Percentiles rank a stretch among this genome's conserved stretches.
phyloP scores from a whole-genome alignment of 345 rosid genomes.

The Eutrema japonicum region DNA sequence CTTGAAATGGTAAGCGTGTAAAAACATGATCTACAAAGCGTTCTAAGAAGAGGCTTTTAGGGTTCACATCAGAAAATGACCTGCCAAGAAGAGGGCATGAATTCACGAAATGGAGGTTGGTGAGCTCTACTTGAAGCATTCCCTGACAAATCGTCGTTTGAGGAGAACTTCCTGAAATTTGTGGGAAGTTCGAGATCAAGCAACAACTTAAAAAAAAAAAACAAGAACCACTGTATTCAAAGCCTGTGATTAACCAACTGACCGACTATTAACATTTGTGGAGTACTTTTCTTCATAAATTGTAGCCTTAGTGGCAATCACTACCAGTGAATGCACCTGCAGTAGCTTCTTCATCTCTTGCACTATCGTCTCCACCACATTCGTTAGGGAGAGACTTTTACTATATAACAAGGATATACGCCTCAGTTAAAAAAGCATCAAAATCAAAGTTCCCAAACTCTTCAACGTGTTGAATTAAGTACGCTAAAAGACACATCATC shows the following conservation, averaged over 20 bases:
- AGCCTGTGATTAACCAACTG: conserved; percentile 29
- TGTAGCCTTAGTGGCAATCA: conserved; percentile 64
- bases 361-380: conserved; percentile 63
- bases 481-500: neutral
- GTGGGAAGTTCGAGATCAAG: conserved; percentile 19
- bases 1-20: neutral
- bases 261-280: conserved; percentile 52
- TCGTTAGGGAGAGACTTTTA: conserved; percentile 68
- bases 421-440: conserved; percentile 6
- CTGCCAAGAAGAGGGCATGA: conserved; percentile 93
- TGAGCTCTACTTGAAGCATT: conserved; percentile 43
- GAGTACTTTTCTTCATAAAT: conserved; percentile 50
- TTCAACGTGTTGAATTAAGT: conserved; percentile 3
- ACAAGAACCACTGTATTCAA: neutral
- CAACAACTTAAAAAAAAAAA: conserved; percentile 30
- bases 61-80: conserved; percentile 45
- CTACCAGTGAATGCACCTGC: conserved; percentile 65
- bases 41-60: conserved; percentile 14
- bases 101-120: conserved; percentile 59
- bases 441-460: conserved; percentile 11
- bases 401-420: conserved; percentile 43
- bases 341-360: conserved; percentile 69
- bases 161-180: conserved; percentile 46
- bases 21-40: neutral
- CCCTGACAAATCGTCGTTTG: conserved; percentile 36